Conservation (phyloP, 164 flowering plant species). For the Liquidambar formosana region DNA sequence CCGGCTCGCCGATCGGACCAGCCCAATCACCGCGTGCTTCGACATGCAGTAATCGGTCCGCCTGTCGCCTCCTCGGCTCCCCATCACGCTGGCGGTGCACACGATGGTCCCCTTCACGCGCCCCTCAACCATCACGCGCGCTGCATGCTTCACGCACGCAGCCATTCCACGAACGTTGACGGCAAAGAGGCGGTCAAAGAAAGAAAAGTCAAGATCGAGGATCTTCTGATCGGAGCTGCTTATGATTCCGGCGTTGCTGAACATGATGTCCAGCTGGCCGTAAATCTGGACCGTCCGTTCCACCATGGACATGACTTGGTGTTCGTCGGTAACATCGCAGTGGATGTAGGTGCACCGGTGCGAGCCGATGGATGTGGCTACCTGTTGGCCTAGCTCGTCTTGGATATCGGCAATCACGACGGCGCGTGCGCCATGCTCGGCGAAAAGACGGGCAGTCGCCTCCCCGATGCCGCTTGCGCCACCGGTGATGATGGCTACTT, state of each 20-base stretch:
- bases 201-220: slow-evolving; percentile 34
- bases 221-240: slow-evolving; percentile 18
- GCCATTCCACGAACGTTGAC: slow-evolving; percentile 48
- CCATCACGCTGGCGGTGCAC: slow-evolving; percentile 49
- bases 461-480: slow-evolving; percentile 49
- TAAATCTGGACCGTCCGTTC: slow-evolving; percentile 23
- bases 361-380: slow-evolving; percentile 35
- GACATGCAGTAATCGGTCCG: slow-evolving; percentile 40
- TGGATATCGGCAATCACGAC: slow-evolving; percentile 47
- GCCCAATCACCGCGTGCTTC: slow-evolving; percentile 55
- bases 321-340: slow-evolving; percentile 45
- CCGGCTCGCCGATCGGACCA: slow-evolving; percentile 37
- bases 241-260: slow-evolving; percentile 43
- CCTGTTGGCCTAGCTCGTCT: slow-evolving; percentile 29
- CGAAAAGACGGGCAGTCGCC: slow-evolving; percentile 34
- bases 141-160: slow-evolving; percentile 55
- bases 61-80: slow-evolving; percentile 2
- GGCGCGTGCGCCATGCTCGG: slow-evolving; percentile 26
- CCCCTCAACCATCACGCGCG: slow-evolving; percentile 47
- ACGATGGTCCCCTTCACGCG: slow-evolving; percentile 38
- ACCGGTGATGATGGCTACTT: slow-evolving; percentile 50
- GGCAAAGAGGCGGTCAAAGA: slow-evolving; percentile 22
- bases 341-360: slow-evolving; percentile 24
- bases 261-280: slow-evolving; percentile 45
- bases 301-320: slow-evolving; percentile 32